Evolutionary conservation across 2,329 filamentous ascomycete species (phyloP).

Genomic region (Cyphellophora europaea): DNA sequence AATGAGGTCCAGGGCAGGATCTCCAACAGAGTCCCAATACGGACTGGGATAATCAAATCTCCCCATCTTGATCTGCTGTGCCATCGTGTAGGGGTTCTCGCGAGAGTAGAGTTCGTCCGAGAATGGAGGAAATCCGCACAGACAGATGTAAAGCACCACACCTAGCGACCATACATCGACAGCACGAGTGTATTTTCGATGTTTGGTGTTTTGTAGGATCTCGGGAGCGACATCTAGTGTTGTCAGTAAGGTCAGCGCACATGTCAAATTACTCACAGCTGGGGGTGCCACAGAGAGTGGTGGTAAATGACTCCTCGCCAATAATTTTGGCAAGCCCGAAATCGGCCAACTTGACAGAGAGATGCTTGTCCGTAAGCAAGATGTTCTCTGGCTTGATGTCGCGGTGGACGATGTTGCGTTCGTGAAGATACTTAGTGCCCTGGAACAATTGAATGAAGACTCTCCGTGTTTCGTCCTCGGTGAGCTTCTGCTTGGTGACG

Average conservation of each 20-base stretch:
- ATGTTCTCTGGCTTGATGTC: slow-evolving; percentile 99
- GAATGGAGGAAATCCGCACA: slow-evolving; percentile 95
- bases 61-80: slow-evolving; percentile 81
- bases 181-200: slow-evolving; percentile 84
- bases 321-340: slow-evolving; percentile 98
- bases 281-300: slow-evolving; percentile 89
- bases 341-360: slow-evolving; percentile 86
- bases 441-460: slow-evolving; percentile 88
- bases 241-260: slow-evolving; percentile 11
- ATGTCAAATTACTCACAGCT: slow-evolving; percentile 51
- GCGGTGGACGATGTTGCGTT: slow-evolving; percentile 91
- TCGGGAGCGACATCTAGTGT: slow-evolving; percentile 75
- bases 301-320: slow-evolving; percentile 95
- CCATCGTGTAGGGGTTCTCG: slow-evolving; percentile 77
- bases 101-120: slow-evolving; percentile 78
- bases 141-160: slow-evolving; percentile 94
- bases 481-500: slow-evolving; percentile 79
- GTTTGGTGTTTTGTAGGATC: slow-evolving; percentile 71
- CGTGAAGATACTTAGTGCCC: slow-evolving; percentile 91
- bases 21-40: slow-evolving; percentile 85
- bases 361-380: slow-evolving; percentile 70
- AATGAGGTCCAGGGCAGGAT: slow-evolving; percentile 83
- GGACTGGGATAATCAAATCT: slow-evolving; percentile 91
- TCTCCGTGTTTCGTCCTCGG: slow-evolving; percentile 73
- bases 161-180: slow-evolving; percentile 96